Evolutionary conservation across 2,329 filamentous ascomycete genomes (phyloP).

Genomic region (Cercospora citrullina): DNA sequence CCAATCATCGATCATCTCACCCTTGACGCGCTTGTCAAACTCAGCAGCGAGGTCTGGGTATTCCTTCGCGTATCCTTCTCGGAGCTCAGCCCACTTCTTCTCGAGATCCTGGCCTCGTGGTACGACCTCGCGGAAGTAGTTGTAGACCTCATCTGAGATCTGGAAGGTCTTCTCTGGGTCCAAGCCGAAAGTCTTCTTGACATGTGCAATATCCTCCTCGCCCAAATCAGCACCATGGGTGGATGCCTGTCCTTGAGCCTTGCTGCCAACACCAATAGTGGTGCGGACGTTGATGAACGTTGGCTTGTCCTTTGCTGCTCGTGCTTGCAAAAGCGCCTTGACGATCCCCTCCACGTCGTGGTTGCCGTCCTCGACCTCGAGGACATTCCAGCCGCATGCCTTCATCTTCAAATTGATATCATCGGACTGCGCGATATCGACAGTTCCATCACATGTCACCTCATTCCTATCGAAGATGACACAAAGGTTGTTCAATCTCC

Average conservation of each 20-base stretch:
- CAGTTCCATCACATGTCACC: slow-evolving; percentile 58
- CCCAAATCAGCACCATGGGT: slow-evolving; percentile 62
- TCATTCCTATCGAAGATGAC: slow-evolving; percentile 63
- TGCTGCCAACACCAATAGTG: slow-evolving; percentile 56
- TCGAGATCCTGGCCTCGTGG: slow-evolving; percentile 50
- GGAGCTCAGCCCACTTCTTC: slow-evolving; percentile 51
- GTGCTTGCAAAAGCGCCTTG: slow-evolving; percentile 45
- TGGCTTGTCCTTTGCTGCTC: slow-evolving; percentile 46
- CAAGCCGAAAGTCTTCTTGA: slow-evolving; percentile 55
- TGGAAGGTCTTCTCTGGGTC: slow-evolving; percentile 46
- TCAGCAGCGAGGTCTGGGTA: slow-evolving; percentile 54
- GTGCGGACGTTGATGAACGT: slow-evolving; percentile 60
- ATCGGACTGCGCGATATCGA: slow-evolving; percentile 55
- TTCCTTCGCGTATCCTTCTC: slow-evolving; percentile 47
- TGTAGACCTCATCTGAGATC: slow-evolving; percentile 47
- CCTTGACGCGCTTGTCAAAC: slow-evolving; percentile 51
- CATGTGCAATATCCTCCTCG: slow-evolving; percentile 54
- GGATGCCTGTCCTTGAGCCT: slow-evolving; percentile 52
- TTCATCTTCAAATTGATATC: slow-evolving; percentile 60
- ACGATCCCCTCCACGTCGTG: slow-evolving; percentile 55
- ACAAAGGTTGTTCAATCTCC: slow-evolving; percentile 56
- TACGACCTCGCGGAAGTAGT: slow-evolving; percentile 55
- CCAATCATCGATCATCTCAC: slow-evolving; percentile 53
- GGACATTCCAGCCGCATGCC: slow-evolving; percentile 56
- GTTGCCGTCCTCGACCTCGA: slow-evolving; percentile 57